Conservation (phyloP, 129 eudicot genomes). For the Sambucus nigra region DNA sequence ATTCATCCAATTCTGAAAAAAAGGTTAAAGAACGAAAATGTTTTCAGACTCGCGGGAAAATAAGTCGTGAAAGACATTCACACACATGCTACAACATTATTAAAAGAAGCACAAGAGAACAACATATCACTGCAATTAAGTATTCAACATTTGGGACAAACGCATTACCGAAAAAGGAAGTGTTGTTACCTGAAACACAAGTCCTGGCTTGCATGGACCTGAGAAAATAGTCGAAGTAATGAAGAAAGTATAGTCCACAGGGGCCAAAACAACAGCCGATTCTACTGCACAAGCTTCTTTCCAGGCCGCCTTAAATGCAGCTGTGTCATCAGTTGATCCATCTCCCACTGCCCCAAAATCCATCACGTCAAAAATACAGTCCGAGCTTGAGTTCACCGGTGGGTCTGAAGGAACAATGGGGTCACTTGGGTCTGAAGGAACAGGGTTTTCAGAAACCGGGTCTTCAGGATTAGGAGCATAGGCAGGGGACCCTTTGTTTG, state of each 20-base stretch:
- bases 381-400: constrained; percentile 3
- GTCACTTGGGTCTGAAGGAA: constrained; percentile 36
- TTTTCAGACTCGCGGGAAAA: no score
- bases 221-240: constrained; percentile 78
- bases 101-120: no score
- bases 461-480: constrained; percentile 14
- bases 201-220: constrained; percentile 92
- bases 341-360: constrained; percentile 80
- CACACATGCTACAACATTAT: no score
- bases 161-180: no score
- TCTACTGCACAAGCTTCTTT: constrained; percentile 86
- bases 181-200: constrained; percentile 67
- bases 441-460: constrained; percentile 20
- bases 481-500: constrained; percentile 3
- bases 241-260: constrained; percentile 40
- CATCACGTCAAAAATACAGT: constrained; percentile 58
- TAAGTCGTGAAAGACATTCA: no score
- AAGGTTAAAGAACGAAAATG: no score
- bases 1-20: no score
- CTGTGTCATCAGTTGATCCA: constrained; percentile 69
- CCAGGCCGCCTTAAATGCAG: constrained; percentile 82
- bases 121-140: no score
- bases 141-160: no score
- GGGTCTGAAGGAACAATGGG: constrained; percentile 15
- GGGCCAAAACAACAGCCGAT: constrained; percentile 52